Conservation (phyloP, 2,329 filamentous ascomycete genomes). For the Talaromyces marneffei region DNA sequence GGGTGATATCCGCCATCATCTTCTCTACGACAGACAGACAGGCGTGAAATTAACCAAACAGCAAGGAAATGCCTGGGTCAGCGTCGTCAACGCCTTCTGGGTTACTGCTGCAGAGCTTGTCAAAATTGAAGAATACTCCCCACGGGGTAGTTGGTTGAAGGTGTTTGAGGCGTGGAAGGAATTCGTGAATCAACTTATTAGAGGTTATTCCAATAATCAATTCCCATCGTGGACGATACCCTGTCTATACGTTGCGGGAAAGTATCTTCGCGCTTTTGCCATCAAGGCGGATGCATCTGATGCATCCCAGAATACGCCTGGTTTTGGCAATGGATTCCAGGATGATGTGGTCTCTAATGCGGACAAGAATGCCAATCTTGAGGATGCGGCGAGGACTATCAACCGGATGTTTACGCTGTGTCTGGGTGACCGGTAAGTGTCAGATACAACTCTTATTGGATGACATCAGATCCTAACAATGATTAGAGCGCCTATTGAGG, state of each 20-base stretch:
- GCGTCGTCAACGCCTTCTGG: constrained; percentile 81
- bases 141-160: constrained; percentile 62
- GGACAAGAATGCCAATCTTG: constrained; percentile 75
- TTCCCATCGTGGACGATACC: constrained; percentile 92
- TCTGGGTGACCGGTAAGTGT: constrained; percentile 76
- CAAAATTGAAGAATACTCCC: constrained; percentile 52
- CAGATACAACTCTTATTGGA: background rate
- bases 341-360: constrained; percentile 76
- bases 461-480: background rate
- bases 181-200: constrained; percentile 66
- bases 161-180: constrained; percentile 90
- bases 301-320: constrained; percentile 43
- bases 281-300: constrained; percentile 76
- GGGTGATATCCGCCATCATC: constrained; percentile 62
- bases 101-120: constrained; percentile 70
- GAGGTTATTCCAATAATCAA: constrained; percentile 69
- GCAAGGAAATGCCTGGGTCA: constrained; percentile 76
- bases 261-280: constrained; percentile 79
- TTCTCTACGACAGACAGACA: constrained; percentile 59
- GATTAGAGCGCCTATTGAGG: constrained; percentile 67
- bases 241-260: constrained; percentile 79
- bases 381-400: constrained; percentile 83
- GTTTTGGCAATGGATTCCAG: constrained; percentile 53
- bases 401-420: constrained; percentile 91
- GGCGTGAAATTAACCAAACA: constrained; percentile 54